These are phyloP conservation scores for Pulicaria dysenterica DNA, from an alignment of 129 eudicot species.

Conservation along the genomic window DNA sequence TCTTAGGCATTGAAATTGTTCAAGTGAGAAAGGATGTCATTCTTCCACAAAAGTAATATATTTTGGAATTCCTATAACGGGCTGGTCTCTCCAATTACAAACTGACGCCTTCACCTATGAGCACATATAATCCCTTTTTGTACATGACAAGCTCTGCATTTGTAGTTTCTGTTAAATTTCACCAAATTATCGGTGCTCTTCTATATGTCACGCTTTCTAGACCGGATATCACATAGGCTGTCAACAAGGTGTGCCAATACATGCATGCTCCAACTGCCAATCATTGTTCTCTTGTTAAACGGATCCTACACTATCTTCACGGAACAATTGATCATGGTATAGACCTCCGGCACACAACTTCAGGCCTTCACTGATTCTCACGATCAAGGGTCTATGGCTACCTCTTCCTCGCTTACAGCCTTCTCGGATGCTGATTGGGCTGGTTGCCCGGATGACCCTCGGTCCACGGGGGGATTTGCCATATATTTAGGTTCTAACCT, in stretches of 20 bases:
- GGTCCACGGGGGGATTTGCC: background rate
- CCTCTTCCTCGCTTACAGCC: background rate
- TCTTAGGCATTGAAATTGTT: background rate
- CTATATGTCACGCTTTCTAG: background rate
- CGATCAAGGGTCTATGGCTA: background rate
- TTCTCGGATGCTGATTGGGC: background rate
- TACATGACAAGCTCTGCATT: too few relatives aligned
- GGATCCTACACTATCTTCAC: background rate
- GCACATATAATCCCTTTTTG: too few relatives aligned
- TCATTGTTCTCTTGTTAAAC: background rate
- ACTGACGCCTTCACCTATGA: too few relatives aligned
- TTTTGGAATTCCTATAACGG: too few relatives aligned
- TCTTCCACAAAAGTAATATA: too few relatives aligned
- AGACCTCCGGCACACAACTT: background rate
- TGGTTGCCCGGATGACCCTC: background rate
- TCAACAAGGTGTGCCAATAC: background rate
- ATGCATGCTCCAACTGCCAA: background rate
- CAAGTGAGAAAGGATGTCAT: too few relatives aligned
- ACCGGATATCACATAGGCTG: background rate
- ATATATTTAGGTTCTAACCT: background rate
- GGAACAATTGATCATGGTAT: background rate
- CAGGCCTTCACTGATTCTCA: background rate
- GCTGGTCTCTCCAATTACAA: too few relatives aligned
- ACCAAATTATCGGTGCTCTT: background rate
- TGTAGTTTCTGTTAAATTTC: too few relatives aligned